These are phyloP conservation scores for Irpex rosettiformis DNA, from an alignment of 1,284 basidiomycete genomes.

Conservation along the genomic window DNA sequence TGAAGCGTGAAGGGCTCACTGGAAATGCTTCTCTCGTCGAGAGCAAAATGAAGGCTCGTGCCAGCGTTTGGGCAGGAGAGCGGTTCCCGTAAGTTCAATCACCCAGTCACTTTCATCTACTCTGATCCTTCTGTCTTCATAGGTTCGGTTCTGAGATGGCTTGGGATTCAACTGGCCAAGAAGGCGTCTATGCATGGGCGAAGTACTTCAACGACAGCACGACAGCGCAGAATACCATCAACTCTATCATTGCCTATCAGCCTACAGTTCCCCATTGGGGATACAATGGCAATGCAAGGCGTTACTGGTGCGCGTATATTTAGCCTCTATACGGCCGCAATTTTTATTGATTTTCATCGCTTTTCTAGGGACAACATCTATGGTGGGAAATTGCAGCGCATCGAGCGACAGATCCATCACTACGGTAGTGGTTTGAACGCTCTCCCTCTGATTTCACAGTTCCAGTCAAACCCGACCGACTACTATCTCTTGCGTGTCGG, in stretches of 20 bases:
- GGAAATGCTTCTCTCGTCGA: slow-evolving; percentile 47
- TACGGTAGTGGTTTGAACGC: slow-evolving; percentile 59
- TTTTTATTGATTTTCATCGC: not conserved
- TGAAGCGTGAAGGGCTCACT: slow-evolving; percentile 50
- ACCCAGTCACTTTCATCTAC: not conserved
- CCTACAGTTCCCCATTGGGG: slow-evolving; percentile 59
- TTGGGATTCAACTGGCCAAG: slow-evolving; percentile 61
- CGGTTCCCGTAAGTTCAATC: slow-evolving; percentile 44
- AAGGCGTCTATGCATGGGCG: slow-evolving; percentile 54
- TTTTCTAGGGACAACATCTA: slow-evolving; percentile 51
- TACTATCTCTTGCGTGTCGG: slow-evolving; percentile 51
- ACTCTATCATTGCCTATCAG: slow-evolving; percentile 57
- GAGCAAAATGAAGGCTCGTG: slow-evolving; percentile 44
- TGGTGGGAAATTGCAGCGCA: slow-evolving; percentile 51
- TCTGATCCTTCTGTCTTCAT: not conserved
- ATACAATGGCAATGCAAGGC: slow-evolving; percentile 57
- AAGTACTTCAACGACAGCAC: slow-evolving; percentile 51
- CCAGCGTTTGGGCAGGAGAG: slow-evolving; percentile 42
- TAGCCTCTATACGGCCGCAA: not conserved
- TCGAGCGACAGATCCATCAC: slow-evolving; percentile 58
- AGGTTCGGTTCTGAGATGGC: slow-evolving; percentile 62
- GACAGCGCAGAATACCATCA: slow-evolving; percentile 50
- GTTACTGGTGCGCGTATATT: slow-evolving; percentile 44
- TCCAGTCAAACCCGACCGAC: slow-evolving; percentile 45
- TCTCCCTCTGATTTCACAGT: slow-evolving; percentile 49